phyloP scores from a whole-genome alignment of 192 early-diverging fungal species.

The Gorgonomyces haynaldii region DNA sequence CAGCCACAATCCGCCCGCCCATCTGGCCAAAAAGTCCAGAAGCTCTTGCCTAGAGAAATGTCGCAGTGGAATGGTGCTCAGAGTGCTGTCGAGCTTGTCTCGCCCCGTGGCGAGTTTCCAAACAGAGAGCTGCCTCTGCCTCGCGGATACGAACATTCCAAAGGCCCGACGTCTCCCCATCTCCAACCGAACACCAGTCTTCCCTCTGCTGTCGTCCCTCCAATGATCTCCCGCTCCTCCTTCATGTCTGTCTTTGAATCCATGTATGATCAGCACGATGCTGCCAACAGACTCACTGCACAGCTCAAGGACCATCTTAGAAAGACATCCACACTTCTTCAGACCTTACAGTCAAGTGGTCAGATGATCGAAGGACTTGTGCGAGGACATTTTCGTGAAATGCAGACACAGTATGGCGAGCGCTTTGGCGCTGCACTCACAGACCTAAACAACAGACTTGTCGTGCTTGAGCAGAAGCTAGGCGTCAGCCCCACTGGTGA shows the following conservation, averaged over 20 bases:
- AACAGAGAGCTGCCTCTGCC: constrained; percentile 23
- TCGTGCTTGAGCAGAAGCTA: constrained; percentile 19
- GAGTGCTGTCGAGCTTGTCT: constrained; percentile 5
- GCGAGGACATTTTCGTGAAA: constrained; percentile 58
- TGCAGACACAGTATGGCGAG: constrained; percentile 48
- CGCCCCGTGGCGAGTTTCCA: constrained; percentile 19
- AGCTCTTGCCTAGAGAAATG: constrained; percentile 6
- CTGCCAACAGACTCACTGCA: constrained; percentile 41
- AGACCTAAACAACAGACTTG: constrained; percentile 36
- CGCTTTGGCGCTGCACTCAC: constrained; percentile 41
- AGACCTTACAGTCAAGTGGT: constrained; percentile 59
- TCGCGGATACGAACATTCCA: constrained; percentile 10
- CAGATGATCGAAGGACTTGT: constrained; percentile 72
- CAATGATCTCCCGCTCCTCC: not conserved
- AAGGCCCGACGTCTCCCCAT: constrained; percentile 11
- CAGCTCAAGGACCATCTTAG: constrained; percentile 71
- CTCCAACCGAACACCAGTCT: constrained; percentile 7
- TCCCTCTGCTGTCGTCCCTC: constrained; percentile 11
- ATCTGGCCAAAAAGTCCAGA: constrained; percentile 1
- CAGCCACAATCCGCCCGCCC: constrained; percentile 1
- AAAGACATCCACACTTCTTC: constrained; percentile 53
- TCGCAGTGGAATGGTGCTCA: constrained; percentile 9
- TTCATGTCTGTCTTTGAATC: constrained; percentile 28
- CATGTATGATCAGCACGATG: constrained; percentile 47
- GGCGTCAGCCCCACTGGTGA: not conserved